Conservation (phyloP, 768 basidiomycete species). For the Leccinum boreale region DNA sequence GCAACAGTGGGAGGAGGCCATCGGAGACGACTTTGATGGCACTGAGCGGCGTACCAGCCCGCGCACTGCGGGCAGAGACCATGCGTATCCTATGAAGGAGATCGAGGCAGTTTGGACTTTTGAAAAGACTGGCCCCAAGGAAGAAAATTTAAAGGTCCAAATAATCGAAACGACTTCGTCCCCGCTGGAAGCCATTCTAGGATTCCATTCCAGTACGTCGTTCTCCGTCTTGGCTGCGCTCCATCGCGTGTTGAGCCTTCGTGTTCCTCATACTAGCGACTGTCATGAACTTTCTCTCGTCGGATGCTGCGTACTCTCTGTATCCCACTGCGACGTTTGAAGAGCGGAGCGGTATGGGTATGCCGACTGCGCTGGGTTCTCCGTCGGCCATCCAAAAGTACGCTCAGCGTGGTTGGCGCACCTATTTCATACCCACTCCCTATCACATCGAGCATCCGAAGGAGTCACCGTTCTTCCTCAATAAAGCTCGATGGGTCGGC, state of each 20-base stretch:
- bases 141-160: conserved; percentile 34
- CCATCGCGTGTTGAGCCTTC: conserved; percentile 11
- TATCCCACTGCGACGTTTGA: conserved; percentile 43
- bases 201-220: conserved; percentile 47
- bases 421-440: conserved; percentile 4
- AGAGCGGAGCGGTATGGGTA: conserved; percentile 25
- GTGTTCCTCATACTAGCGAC: background rate
- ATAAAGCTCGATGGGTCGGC: conserved; percentile 28
- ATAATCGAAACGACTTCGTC: conserved; percentile 31
- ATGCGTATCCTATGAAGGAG: background rate
- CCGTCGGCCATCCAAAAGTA: conserved; percentile 33
- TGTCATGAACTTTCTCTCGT: conserved; percentile 39
- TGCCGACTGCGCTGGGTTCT: conserved; percentile 4
- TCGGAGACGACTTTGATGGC: conserved; percentile 18
- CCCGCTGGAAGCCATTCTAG: conserved; percentile 34
- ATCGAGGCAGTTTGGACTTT: conserved; percentile 24
- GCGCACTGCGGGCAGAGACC: rapidly evolving
- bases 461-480: conserved; percentile 18
- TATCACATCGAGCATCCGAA: background rate
- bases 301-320: conserved; percentile 38
- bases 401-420: conserved; percentile 31
- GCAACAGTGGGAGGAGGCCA: conserved; percentile 9
- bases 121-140: conserved; percentile 5
- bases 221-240: background rate
- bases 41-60: background rate